phyloP scores from a whole-genome alignment of 257 asterid species.

The Solanum acaule region DNA sequence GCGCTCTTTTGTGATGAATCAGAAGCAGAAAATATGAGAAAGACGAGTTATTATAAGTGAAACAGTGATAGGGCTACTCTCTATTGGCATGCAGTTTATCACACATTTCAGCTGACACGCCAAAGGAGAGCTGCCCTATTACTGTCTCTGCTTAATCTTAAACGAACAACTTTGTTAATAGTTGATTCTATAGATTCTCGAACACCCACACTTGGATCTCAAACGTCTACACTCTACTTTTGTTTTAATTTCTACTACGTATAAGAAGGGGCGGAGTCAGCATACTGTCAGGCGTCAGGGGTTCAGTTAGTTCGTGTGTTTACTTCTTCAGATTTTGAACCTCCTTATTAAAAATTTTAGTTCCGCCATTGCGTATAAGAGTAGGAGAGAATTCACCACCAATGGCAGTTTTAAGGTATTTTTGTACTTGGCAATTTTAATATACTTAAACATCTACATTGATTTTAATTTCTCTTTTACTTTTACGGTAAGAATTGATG shows the following conservation, averaged over 20 bases:
- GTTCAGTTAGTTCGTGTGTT: too few species aligned
- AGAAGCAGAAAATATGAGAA: background rate
- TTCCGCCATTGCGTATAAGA: background rate
- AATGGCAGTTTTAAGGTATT: background rate
- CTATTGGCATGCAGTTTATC: constrained; percentile 26
- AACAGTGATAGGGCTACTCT: constrained; percentile 40
- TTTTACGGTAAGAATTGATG: too few species aligned
- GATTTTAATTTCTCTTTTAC: too few species aligned
- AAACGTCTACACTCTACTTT: background rate
- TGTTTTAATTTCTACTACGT: background rate
- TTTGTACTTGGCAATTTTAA: too few species aligned
- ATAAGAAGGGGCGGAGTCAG: background rate
- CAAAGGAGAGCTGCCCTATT: constrained; percentile 73
- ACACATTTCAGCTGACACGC: constrained; percentile 18
- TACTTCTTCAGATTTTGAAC: too few species aligned
- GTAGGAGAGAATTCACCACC: background rate
- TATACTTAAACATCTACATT: too few species aligned
- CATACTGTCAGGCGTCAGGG: too few species aligned
- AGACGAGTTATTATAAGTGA: constrained; percentile 13
- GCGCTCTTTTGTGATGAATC: background rate
- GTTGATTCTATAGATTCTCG: background rate
- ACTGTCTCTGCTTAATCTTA: constrained; percentile 26
- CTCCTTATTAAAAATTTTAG: too few species aligned
- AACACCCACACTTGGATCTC: background rate
- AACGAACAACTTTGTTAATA: background rate